These are phyloP conservation scores for Plasmodium relictum DNA, from an alignment of 169 alveolate genomes.

Conservation along the genomic window DNA sequence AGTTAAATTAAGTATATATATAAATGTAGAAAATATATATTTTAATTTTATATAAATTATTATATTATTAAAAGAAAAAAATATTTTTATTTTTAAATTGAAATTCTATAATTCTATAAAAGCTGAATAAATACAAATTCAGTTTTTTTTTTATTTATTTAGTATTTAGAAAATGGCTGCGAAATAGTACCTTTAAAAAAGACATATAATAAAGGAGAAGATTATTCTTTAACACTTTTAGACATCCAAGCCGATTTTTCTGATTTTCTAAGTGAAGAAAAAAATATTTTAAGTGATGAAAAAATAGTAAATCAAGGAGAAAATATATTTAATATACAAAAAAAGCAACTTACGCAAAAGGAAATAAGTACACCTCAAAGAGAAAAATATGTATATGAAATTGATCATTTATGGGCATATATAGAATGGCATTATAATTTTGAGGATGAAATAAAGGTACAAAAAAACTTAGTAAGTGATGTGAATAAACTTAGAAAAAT, in stretches of 20 bases:
- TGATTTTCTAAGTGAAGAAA: slow-evolving; percentile 65
- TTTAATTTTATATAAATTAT: no score
- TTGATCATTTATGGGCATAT: slow-evolving; percentile 76
- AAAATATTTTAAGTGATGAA: slow-evolving; percentile 56
- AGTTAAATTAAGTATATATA: no score
- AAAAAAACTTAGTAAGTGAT: slow-evolving; percentile 42
- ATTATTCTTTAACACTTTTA: slow-evolving; percentile 44
- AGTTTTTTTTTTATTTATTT: slow-evolving; percentile 5
- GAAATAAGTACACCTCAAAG: slow-evolving; percentile 12
- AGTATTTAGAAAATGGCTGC: slow-evolving; percentile 74
- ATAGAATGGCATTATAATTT: slow-evolving; percentile 75
- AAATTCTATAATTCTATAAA: no score
- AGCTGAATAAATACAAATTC: neutral
- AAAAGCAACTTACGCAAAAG: slow-evolving; percentile 38
- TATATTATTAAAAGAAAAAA: no score
- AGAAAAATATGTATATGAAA: slow-evolving; percentile 70
- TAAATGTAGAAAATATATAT: no score
- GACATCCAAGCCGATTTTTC: slow-evolving; percentile 77
- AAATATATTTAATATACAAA: slow-evolving; percentile 37
- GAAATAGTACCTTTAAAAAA: slow-evolving; percentile 68
- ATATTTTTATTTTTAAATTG: no score
- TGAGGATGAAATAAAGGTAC: slow-evolving; percentile 72
- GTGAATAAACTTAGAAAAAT: slow-evolving; percentile 40
- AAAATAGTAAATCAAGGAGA: slow-evolving; percentile 30
- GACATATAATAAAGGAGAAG: slow-evolving; percentile 9